phyloP scores from a whole-genome alignment of 768 basidiomycete species.

The Lactarius sanguifluus region DNA sequence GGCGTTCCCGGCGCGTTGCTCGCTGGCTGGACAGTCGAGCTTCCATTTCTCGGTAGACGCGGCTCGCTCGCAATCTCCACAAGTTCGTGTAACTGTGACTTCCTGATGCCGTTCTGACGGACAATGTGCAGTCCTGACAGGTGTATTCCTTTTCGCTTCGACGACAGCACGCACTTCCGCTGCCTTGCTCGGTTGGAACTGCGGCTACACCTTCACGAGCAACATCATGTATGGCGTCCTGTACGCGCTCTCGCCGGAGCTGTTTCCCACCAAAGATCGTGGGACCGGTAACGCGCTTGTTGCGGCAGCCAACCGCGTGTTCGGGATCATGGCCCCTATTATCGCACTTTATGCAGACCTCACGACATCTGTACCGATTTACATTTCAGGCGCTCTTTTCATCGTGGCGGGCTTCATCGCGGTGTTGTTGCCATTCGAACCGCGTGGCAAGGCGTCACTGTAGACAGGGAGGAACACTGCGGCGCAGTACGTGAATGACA shows the following conservation, averaged over 20 bases:
- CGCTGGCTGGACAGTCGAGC: conserved; percentile 54
- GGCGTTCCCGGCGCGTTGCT: conserved; percentile 58
- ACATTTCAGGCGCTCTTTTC: conserved; percentile 53
- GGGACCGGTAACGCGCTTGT: conserved; percentile 59
- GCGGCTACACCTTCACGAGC: conserved; percentile 54
- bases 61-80: conserved; percentile 56
- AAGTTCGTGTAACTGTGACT: conserved; percentile 27
- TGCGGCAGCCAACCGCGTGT: conserved; percentile 54
- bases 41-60: conserved; percentile 50
- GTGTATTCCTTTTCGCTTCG: conserved; percentile 55
- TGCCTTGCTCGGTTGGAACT: conserved; percentile 57
- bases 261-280: conserved; percentile 54
- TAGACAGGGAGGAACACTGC: conserved; percentile 27
- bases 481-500: neutral
- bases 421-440: conserved; percentile 55
- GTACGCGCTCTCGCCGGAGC: conserved; percentile 46
- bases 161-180: conserved; percentile 56
- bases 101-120: neutral
- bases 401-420: conserved; percentile 49
- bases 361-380: conserved; percentile 52
- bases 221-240: conserved; percentile 57
- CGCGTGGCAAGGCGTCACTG: conserved; percentile 54
- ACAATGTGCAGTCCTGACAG: conserved; percentile 44
- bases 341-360: conserved; percentile 51
- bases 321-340: conserved; percentile 59